These are phyloP conservation scores for Dalechampia spathulata DNA, from an alignment of 441 rosid genomes.

Conservation along the genomic window DNA sequence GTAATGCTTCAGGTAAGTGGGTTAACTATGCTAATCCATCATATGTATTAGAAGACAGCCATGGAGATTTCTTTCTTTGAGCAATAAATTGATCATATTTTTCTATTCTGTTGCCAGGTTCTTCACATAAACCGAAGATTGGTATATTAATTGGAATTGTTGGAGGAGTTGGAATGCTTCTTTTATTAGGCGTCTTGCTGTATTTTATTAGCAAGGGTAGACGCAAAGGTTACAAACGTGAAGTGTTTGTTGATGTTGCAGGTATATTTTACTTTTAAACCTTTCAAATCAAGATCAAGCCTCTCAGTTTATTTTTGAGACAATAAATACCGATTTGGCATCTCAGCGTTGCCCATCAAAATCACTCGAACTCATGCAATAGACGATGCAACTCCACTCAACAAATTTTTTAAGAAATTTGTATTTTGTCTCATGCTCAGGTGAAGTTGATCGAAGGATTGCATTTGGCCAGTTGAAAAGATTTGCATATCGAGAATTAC, in stretches of 20 bases:
- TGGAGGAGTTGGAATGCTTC: constrained; percentile 53
- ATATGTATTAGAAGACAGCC: constrained; percentile 3
- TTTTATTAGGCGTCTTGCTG: constrained; percentile 48
- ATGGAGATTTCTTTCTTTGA: not conserved
- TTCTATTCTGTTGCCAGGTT: constrained; percentile 39
- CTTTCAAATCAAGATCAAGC: no score
- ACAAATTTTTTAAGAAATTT: no score
- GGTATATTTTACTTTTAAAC: constrained; percentile 40
- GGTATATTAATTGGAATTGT: constrained; percentile 69
- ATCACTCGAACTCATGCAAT: not conserved
- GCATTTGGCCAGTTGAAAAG: constrained; percentile 91
- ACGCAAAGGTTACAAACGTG: constrained; percentile 58
- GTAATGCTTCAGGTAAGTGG: constrained; percentile 45
- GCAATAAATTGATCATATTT: constrained; percentile 12
- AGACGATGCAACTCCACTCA: no score
- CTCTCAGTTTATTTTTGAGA: not conserved
- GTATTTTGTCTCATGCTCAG: constrained; percentile 26
- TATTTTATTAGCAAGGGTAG: constrained; percentile 53
- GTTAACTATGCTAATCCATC: constrained; percentile 7
- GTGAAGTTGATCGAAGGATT: constrained; percentile 91
- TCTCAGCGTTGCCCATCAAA: not conserved
- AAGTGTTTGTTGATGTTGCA: constrained; percentile 86
- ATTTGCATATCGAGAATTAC: constrained; percentile 93
- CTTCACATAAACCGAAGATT: constrained; percentile 58
- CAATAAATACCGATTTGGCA: not conserved